Evolutionary conservation across 441 rosid species (phyloP), one percentile per base, ranked within the genome.

Genomic region (Macaranga tanarius): DNA sequence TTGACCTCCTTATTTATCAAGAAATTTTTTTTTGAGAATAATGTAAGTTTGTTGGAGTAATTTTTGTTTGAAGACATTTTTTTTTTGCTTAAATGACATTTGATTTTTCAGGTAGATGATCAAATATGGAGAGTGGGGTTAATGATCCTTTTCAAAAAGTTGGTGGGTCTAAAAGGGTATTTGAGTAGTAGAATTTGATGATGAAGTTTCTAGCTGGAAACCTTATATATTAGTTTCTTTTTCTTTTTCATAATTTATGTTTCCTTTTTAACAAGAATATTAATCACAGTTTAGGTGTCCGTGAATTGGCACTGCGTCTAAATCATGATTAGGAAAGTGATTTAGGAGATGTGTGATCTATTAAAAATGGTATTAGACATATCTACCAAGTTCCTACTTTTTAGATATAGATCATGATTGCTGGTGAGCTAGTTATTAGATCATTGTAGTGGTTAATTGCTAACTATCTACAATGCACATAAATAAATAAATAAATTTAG

Each of bases 191-290:
- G 71, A 70, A 75, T 69, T 73, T 72, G 61, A 81, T 75, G 26
- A 76, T 76, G 74, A 63, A 52, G 42, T 58, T 70, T 31, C 42
- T 19, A 45, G 75, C 77, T 77, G 73, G 76, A 64, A 47, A 62
- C 70, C 58, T 61, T 9, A 22, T n/a, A n/a, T n/a, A n/a, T 19
- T 34, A 31, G 40, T 69, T 50, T 34, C 71, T 19, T 59, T 44
- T 47, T 54, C 11, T 66, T 71, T 63, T 4, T 62, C 68, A 25
- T 23, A 31, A 55, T 59, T 72, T 31, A n/a, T 47, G 38, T 22
- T 25, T 74, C 38, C 2, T 60, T 28, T 67, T 28, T 40, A 59
- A 38, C 56, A 75, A 66, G 34, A n/a, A n/a, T n/a, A 61, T 70
- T 52, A 70, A 64, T 70, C 26, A 66, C 31, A 73, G 31, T 50